These are phyloP conservation scores for Babesia ovis DNA, from an alignment of 169 alveolate genomes.

Conservation along the genomic window DNA sequence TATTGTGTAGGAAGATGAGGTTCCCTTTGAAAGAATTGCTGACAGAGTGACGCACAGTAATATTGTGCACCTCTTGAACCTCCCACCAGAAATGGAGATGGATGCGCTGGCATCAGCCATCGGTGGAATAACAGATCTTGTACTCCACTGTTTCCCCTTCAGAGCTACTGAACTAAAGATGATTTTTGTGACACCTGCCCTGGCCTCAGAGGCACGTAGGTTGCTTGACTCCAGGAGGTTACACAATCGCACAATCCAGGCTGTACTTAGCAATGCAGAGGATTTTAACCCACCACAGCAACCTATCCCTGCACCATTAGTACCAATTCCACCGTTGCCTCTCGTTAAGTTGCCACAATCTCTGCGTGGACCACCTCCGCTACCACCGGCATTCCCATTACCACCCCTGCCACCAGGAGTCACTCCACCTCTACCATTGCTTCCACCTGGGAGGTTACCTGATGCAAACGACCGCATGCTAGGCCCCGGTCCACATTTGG, in stretches of 20 bases:
- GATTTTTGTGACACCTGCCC: constrained; percentile 24
- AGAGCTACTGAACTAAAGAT: constrained; percentile 43
- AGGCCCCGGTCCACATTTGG: neutral
- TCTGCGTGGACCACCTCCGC: neutral
- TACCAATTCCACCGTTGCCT: neutral
- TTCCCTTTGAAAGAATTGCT: constrained; percentile 58
- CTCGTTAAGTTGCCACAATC: neutral
- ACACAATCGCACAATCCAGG: constrained; percentile 65
- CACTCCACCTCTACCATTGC: constrained; percentile 4
- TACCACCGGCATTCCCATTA: constrained; percentile 5
- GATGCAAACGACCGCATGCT: neutral
- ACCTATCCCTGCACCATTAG: neutral
- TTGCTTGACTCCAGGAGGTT: constrained; percentile 30
- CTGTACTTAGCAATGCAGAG: constrained; percentile 20
- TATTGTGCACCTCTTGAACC: constrained; percentile 39
- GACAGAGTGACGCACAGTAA: constrained; percentile 10
- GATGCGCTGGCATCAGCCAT: constrained; percentile 3
- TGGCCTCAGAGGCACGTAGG: constrained; percentile 53
- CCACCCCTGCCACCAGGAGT: constrained; percentile 28
- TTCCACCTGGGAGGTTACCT: constrained; percentile 8
- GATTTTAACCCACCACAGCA: neutral
- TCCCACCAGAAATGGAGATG: constrained; percentile 64
- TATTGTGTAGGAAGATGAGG: constrained; percentile 55
- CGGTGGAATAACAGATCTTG: constrained; percentile 2
- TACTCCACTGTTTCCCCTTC: constrained; percentile 8